Evolutionary conservation across 768 basidiomycete species (phyloP), one percentile per base, ranked within the genome.

Genomic region (Podaxis rugospora): DNA sequence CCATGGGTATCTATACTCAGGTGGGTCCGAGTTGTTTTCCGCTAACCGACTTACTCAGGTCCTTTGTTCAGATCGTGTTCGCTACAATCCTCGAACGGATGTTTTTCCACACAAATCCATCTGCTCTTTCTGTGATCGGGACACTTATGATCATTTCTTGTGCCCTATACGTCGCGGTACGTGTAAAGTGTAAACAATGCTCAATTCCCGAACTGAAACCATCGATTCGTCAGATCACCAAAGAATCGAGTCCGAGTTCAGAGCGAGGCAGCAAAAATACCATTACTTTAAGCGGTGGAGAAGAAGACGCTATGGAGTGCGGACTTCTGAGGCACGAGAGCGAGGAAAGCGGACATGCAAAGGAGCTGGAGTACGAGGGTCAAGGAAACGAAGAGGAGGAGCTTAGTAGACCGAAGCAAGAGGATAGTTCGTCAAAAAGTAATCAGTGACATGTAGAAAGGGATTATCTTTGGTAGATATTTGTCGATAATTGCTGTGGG

Each of bases 121-220:
- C 88, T 1, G 64, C 76, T 1, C 73, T 89, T 28, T 89, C 87
- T 2, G 67, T 86, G 4, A 65, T 84, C 9, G 92, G 92, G 1
- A 85, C 84, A 1, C 47, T 75, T 4, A 82, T 92, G 60, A 93
- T 92, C 64, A 70, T 91, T 39, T 64, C 74, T 1, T 80, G 83
- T 9, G 89, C 89, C 0, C 63, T 86, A 25, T 90, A 83, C 68
- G 82, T 88, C 36, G 88, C 83, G 7, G 88, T 91, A 71, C 63
- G 83, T 71, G 36, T 9, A n/a, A 7, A 14, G 2, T 10, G 4
- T 14, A 1, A 9, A 37, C 21, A 21, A 4, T 13, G 10, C 14
- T 18, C 2, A 2, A 27, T 14, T 25, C 13, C 21, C 16, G 50
- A 55, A 42, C 40, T 37, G 37, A 40, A 18, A 16, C 42, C 14